Evolutionary conservation across 176 grass and related monocot species (phyloP), one percentile per base, ranked within the genome.

Genomic region (Zizania latifolia): DNA sequence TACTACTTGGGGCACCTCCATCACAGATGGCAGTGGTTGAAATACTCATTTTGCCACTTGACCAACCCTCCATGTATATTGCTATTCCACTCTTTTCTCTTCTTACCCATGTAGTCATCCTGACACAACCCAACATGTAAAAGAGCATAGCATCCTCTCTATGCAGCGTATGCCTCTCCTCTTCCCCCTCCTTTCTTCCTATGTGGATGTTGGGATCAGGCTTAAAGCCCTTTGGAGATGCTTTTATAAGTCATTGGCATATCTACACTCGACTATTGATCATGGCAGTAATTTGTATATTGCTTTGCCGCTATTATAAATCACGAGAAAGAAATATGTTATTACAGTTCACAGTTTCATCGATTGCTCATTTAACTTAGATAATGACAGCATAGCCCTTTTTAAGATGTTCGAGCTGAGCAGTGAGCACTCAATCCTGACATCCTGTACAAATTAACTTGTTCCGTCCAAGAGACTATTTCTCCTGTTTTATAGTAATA

Each of bases 281-380:
- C 65, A 71, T 24, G 41, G 19, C 35, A 13, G 24, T 81, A 58
- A 44, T 46, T 59, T 46, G 6, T 59, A 81, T 27, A 59, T 69
- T 27, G 40, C 68, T 8, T 80, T 46, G 27, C 27, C 28, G 33
- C 45, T 8, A n/a, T n/a, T 58, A 41, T 2, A n/a, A 30, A 58
- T 29, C 53, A 33, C 16, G 10, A 32, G 35, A 53, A 14, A 12
- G 29, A 60, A 60, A 7, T 61, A 17, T 12, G 44, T 38, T 27
- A 23, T 22, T 15, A 32, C 16, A 60, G 23, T 44, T 26, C 26
- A 31, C 1, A 59, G n/a, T 60, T 61, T 30, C 36, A 31, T 61
- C 60, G 23, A 61, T 75, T 58, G 14, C 66, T 61, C 36, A 31
- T 75, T 30, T 55, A 33, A 16, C 57, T 79, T 68, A 0, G 15